A percentile compares a stretch with the other conserved stretches of the same genome.
Evolutionary conservation across 805 yeast species (phyloP).

Genomic region (Starmerella asiatica): DNA sequence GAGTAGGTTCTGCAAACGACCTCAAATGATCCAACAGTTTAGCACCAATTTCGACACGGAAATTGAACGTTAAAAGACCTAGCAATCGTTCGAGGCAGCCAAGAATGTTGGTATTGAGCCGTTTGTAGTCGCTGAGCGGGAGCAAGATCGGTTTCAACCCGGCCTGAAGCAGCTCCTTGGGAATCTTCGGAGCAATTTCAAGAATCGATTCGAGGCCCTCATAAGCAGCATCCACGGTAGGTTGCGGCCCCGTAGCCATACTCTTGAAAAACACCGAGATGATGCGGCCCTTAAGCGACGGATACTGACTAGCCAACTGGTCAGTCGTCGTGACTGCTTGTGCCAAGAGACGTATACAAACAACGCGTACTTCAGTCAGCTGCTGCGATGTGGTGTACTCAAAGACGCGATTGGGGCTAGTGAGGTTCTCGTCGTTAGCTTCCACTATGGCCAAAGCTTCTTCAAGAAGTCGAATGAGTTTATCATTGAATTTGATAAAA

Average conservation of each 20-base stretch:
- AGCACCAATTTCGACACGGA: slow-evolving; percentile 92
- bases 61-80: slow-evolving; percentile 78
- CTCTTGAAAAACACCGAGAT: slow-evolving; percentile 92
- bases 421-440: slow-evolving; percentile 92
- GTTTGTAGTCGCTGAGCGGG: slow-evolving; percentile 87
- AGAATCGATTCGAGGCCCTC: slow-evolving; percentile 72
- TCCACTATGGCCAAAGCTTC: slow-evolving; percentile 92
- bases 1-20: slow-evolving; percentile 87
- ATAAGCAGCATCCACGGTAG: slow-evolving; percentile 81
- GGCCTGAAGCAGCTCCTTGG: slow-evolving; percentile 87
- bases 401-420: slow-evolving; percentile 70
- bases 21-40: slow-evolving; percentile 82
- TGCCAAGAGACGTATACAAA: slow-evolving; percentile 71
- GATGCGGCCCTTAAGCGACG: slow-evolving; percentile 59
- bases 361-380: slow-evolving; percentile 72
- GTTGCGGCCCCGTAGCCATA: slow-evolving; percentile 62
- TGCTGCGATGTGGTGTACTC: slow-evolving; percentile 86
- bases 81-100: slow-evolving; percentile 81
- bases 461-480: slow-evolving; percentile 63
- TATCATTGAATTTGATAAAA: slow-evolving; percentile 77
- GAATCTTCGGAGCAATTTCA: slow-evolving; percentile 65
- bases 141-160: slow-evolving; percentile 91
- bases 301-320: slow-evolving; percentile 52
- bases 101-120: slow-evolving; percentile 73
- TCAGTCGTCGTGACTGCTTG: slow-evolving; percentile 68